Evolutionary conservation across 2,329 filamentous ascomycete species (phyloP).

Genomic region (Microcyclospora pomicola): DNA sequence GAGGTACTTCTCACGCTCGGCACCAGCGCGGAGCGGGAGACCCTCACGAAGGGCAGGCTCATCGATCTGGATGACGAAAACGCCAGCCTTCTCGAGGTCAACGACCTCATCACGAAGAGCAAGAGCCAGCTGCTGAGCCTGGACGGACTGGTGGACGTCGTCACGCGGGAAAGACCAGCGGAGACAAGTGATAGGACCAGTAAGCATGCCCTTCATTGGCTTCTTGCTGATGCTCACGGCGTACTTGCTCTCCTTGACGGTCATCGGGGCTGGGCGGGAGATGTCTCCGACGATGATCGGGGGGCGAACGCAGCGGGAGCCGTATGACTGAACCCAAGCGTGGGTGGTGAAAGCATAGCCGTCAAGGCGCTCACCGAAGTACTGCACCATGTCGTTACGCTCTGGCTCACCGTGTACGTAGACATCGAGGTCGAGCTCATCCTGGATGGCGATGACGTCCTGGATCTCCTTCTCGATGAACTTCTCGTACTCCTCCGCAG

Average conservation of each 20-base stretch:
- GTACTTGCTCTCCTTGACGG: conserved; percentile 99
- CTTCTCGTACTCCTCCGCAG: conserved; percentile 80
- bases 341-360: conserved; percentile 98
- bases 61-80: conserved; percentile 97
- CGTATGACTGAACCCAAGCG: conserved; percentile 97
- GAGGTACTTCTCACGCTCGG: conserved; percentile 94
- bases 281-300: conserved; percentile 98
- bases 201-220: conserved; percentile 99
- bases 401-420: conserved; percentile 98
- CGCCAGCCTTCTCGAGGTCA: conserved; percentile 91
- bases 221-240: conserved; percentile 91
- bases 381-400: conserved; percentile 99
- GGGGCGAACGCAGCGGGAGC: conserved; percentile 93
- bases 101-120: conserved; percentile 97
- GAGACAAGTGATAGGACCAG: conserved; percentile 94
- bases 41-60: conserved; percentile 98
- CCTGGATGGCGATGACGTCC: conserved; percentile 89
- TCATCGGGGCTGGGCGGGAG: conserved; percentile 93
- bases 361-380: conserved; percentile 94
- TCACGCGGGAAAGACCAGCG: conserved; percentile 99
- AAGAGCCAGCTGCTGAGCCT: conserved; percentile 96
- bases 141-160: conserved; percentile 96
- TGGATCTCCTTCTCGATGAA: conserved; percentile 99
- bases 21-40: conserved; percentile 86
- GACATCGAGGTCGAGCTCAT: conserved; percentile 94